Evolutionary conservation across 1,139 yeast species (phyloP).

Genomic region (Debaryomycetaceae sp.): DNA sequence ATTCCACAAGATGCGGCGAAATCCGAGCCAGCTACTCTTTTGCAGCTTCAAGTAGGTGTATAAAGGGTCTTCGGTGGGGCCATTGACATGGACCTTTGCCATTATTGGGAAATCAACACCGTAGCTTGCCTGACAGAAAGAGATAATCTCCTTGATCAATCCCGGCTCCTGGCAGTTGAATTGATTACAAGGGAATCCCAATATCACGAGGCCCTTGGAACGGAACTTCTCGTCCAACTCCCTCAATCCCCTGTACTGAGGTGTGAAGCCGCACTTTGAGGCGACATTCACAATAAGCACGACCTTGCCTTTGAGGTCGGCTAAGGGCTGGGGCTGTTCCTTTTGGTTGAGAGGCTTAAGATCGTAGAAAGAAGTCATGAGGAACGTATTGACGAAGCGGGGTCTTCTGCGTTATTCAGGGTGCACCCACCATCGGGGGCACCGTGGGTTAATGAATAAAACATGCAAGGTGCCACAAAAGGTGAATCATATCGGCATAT

Average conservation of each 20-base stretch:
- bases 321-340: constrained; percentile 34
- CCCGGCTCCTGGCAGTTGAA: constrained; percentile 46
- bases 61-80: constrained; percentile 69
- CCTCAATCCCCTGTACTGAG: constrained; percentile 73
- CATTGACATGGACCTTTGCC: constrained; percentile 84
- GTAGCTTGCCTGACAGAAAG: constrained; percentile 28
- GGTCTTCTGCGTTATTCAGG: no score
- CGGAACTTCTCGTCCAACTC: constrained; percentile 68
- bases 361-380: constrained; percentile 33
- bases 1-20: constrained; percentile 39
- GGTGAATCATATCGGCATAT: no score
- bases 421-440: no score
- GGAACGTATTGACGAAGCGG: no score
- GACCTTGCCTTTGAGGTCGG: constrained; percentile 73
- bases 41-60: constrained; percentile 60
- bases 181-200: constrained; percentile 86
- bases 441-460: no score
- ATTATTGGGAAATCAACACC: constrained; percentile 78
- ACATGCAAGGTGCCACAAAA: no score
- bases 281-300: constrained; percentile 91
- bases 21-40: constrained; percentile 33
- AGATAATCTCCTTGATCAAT: constrained; percentile 25
- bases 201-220: constrained; percentile 62
- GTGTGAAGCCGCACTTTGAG: constrained; percentile 81
- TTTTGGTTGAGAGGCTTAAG: constrained; percentile 28